Percentiles rank a stretch among this genome's conserved stretches.
Conservation (phyloP, 2,329 filamentous ascomycete genomes). For the Cladobotryum protrusum region DNA sequence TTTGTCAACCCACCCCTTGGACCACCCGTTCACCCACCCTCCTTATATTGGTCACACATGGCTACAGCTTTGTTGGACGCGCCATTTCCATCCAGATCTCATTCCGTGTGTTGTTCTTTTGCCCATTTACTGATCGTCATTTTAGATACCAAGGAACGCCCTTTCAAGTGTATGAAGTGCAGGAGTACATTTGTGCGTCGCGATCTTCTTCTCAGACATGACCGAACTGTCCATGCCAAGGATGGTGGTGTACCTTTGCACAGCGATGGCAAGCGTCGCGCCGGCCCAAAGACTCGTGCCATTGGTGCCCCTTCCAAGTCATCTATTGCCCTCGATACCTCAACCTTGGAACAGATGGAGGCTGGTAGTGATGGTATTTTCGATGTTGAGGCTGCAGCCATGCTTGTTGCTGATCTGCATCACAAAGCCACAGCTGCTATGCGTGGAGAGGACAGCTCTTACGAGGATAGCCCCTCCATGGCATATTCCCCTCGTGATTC, state of each 20-base stretch:
- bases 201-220: slow-evolving; percentile 91
- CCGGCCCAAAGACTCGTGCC: slow-evolving; percentile 60
- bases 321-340: slow-evolving; percentile 71
- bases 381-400: slow-evolving; percentile 93
- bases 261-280: slow-evolving; percentile 86
- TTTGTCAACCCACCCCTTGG: slow-evolving; percentile 12
- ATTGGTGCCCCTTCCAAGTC: slow-evolving; percentile 65
- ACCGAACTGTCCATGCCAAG: slow-evolving; percentile 97
- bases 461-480: slow-evolving; percentile 54
- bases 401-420: slow-evolving; percentile 97
- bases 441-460: slow-evolving; percentile 50
- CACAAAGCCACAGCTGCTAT: slow-evolving; percentile 80
- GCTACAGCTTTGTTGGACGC: too few species aligned
- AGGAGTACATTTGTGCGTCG: slow-evolving; percentile 96
- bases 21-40: slow-evolving; percentile 19
- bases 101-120: neutral
- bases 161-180: slow-evolving; percentile 98
- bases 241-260: slow-evolving; percentile 91
- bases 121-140: neutral
- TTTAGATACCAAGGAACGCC: slow-evolving; percentile 93
- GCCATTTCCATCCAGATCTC: neutral
- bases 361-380: slow-evolving; percentile 85
- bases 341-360: slow-evolving; percentile 87
- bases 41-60: neutral
- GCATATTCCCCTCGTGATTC: slow-evolving; percentile 67